These are phyloP conservation scores for Paramecium caudatum DNA, from an alignment of 73 alveolate species.

Conservation along the genomic window DNA sequence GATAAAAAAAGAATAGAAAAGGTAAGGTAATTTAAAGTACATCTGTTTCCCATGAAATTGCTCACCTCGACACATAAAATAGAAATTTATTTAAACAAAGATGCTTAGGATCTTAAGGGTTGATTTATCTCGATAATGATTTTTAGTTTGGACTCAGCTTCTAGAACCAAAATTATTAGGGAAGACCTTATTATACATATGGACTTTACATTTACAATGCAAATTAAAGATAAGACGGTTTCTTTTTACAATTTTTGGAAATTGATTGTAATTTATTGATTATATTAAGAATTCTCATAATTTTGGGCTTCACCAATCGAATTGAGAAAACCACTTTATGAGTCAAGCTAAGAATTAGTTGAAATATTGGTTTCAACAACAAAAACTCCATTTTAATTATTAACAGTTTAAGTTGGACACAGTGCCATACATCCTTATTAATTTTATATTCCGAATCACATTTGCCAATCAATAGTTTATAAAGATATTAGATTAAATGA, in stretches of 20 bases:
- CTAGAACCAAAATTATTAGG: not conserved
- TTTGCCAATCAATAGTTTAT: conserved; percentile 17
- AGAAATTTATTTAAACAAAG: not conserved
- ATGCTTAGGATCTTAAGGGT: conserved; percentile 45
- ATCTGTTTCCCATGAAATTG: not conserved
- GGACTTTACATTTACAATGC: not conserved
- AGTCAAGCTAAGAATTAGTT: not conserved
- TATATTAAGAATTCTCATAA: not conserved
- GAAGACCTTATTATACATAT: conserved; percentile 38
- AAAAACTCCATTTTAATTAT: conserved; percentile 1
- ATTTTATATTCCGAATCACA: conserved; percentile 43
- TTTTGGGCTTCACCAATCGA: conserved; percentile 8
- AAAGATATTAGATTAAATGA: not conserved
- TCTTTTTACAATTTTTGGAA: not conserved
- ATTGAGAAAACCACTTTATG: not conserved
- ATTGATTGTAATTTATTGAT: not conserved
- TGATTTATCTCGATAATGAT: conserved; percentile 22
- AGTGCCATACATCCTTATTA: conserved; percentile 30
- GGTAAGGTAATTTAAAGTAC: not conserved
- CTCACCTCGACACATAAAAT: conserved; percentile 10
- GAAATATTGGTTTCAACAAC: not conserved
- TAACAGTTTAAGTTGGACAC: not conserved
- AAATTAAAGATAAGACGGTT: not conserved
- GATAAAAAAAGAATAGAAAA: not conserved
- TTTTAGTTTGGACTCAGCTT: not conserved